Evolutionary conservation across 2,329 filamentous ascomycete genomes (phyloP), one percentile per base, ranked within the genome.

Genomic region (Xylariales sp.): DNA sequence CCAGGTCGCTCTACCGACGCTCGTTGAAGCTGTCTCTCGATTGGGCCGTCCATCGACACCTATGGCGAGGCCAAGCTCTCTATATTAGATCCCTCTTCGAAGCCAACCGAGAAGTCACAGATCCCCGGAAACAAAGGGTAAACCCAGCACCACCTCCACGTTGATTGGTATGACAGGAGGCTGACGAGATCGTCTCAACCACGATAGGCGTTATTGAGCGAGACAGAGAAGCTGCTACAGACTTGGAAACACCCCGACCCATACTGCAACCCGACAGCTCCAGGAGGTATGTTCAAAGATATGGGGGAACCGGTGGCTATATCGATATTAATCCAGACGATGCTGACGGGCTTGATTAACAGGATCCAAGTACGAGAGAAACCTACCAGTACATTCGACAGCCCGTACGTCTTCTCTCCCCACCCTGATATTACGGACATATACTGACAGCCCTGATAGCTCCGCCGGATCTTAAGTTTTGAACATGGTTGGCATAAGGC

Each of bases 171-270:
- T 35, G 22, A 7, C 18, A n/a, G 11, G 12, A 20, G 19, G 10
- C 32, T 20, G 32, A 11, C 15, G 18, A 19, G 32, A 14, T n/a
- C 22, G 32, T 12, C 20, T 16, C 27, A 22, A 37, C 34, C 12
- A 18, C 10, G 7, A 4, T 51, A 98, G 93, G 81, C 80, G 37
- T 67, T 98, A 44, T 76, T 97, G 51, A 79, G 82, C 47, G 89
- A 96, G 69, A 91, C 93, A 4, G 90, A 97, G 65, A 84, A 84
- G 53, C 63, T 96, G 45, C 71, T 98, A 48, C 81, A 93, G 58
- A 86, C 84, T 65, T 98, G 91, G 91, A 97, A 97, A 70, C 93
- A 98, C 60, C 93, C 93, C 3, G 93, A 98, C 63, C 90, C 93
- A 22, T 97, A 95, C 63, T 74, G 79, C 53, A 80, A 84, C 51